These are phyloP conservation scores for Grigorovia jiainica DNA, from an alignment of 805 yeast species.

Conservation along the genomic window DNA sequence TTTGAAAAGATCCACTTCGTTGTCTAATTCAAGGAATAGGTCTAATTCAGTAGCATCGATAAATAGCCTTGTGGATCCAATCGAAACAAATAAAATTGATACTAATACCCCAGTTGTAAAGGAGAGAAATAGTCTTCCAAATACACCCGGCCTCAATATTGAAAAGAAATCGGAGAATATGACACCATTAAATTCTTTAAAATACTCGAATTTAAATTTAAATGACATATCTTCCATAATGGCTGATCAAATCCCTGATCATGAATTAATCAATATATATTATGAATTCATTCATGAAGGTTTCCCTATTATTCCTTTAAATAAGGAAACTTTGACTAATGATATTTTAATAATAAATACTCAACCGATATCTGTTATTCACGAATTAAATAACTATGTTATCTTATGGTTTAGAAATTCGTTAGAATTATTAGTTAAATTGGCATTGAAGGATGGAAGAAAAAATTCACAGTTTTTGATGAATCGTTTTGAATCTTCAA, in stretches of 20 bases:
- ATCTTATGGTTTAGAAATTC: slow-evolving; percentile 28
- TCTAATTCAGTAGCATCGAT: slow-evolving; percentile 7
- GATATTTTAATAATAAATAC: slow-evolving; percentile 24
- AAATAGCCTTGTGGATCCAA: slow-evolving; percentile 3
- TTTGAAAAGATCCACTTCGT: background rate
- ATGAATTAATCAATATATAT: slow-evolving; percentile 35
- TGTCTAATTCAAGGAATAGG: slow-evolving; percentile 1
- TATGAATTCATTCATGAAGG: slow-evolving; percentile 38
- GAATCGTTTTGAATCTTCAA: slow-evolving; percentile 1
- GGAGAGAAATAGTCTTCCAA: background rate
- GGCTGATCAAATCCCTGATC: slow-evolving; percentile 25
- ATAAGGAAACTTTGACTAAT: slow-evolving; percentile 25
- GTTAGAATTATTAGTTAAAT: slow-evolving; percentile 23
- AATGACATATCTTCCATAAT: slow-evolving; percentile 3
- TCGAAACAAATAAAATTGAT: background rate
- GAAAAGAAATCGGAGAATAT: background rate
- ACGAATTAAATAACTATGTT: slow-evolving; percentile 25
- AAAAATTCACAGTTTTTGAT: slow-evolving; percentile 1
- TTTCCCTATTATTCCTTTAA: slow-evolving; percentile 32
- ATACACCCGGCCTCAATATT: background rate
- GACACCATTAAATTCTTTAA: background rate
- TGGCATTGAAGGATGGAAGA: slow-evolving; percentile 17
- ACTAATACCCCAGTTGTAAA: background rate
- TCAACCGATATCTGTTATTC: slow-evolving; percentile 24
- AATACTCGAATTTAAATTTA: background rate